Conservation (phyloP, 2,329 filamentous ascomycete genomes). For the Tolypocladium ovalisporum region DNA sequence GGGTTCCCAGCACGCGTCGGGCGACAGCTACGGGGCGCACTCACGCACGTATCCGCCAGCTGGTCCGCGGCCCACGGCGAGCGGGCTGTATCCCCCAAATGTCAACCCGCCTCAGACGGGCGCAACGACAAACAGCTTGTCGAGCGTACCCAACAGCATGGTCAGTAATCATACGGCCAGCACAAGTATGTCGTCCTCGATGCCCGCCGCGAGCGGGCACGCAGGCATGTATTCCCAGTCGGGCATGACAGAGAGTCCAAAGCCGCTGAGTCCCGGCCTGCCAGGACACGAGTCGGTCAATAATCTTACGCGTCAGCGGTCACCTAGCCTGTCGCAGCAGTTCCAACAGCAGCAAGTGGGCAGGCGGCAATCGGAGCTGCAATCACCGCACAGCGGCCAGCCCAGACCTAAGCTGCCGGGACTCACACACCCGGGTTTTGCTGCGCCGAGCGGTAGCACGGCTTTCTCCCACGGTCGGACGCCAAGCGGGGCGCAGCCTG, state of each 20-base stretch:
- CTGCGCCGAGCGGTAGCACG: constrained; percentile 14
- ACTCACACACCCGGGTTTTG: constrained; percentile 24
- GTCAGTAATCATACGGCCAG: constrained; percentile 33
- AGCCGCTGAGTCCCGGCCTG: constrained; percentile 62
- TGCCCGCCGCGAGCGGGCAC: constrained; percentile 33
- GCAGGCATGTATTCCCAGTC: constrained; percentile 59
- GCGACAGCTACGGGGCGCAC: constrained; percentile 45
- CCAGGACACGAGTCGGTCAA: constrained; percentile 40
- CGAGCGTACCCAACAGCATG: constrained; percentile 33
- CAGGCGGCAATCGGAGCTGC: constrained; percentile 44
- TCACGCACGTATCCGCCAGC: constrained; percentile 72
- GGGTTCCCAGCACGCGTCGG: constrained; percentile 58
- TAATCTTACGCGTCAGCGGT: constrained; percentile 46
- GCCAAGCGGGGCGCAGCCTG: constrained; percentile 40
- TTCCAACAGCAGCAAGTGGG: constrained; percentile 50
- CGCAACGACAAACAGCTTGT: constrained; percentile 43
- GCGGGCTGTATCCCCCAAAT: constrained; percentile 53
- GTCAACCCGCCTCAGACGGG: constrained; percentile 40
- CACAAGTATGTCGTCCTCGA: constrained; percentile 34
- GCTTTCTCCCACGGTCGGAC: constrained; percentile 20
- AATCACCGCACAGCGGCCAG: constrained; percentile 39
- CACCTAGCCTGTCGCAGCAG: constrained; percentile 54
- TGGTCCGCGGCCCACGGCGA: constrained; percentile 36
- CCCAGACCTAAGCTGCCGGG: constrained; percentile 26
- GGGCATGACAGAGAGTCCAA: constrained; percentile 76